Percentiles rank a stretch among this genome's conserved stretches.
Evolutionary conservation across 139 green algal species (phyloP).

Genomic region (Astrephomene gubernaculifera): DNA sequence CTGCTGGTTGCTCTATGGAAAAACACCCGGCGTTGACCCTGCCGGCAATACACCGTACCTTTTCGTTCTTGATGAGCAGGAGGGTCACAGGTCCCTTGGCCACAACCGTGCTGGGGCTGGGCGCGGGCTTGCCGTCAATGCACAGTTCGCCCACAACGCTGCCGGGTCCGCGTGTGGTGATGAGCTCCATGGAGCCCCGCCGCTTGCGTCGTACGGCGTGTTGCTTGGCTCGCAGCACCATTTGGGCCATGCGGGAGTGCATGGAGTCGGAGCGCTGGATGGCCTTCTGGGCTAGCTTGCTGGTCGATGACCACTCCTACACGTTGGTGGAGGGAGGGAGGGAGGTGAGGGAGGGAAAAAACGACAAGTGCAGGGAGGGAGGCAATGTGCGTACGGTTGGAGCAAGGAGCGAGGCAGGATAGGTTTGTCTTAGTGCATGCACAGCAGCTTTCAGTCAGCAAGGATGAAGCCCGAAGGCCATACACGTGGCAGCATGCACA

Average conservation of each 20-base stretch:
- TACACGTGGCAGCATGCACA: too few species aligned
- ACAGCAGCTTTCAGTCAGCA: too few species aligned
- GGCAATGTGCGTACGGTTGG: too few species aligned
- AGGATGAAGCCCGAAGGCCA: too few species aligned
- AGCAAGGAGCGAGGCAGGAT: too few species aligned
- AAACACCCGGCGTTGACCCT: too few species aligned
- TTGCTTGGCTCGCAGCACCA: slow-evolving; percentile 49
- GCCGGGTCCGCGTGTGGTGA: slow-evolving; percentile 41
- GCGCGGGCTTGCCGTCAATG: slow-evolving; percentile 36
- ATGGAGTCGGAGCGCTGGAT: slow-evolving; percentile 48
- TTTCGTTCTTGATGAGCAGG: slow-evolving; percentile 44
- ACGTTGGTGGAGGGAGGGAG: neutral
- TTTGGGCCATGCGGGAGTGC: slow-evolving; percentile 48
- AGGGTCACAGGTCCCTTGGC: slow-evolving; percentile 35
- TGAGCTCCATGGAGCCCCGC: slow-evolving; percentile 37
- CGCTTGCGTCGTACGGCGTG: slow-evolving; percentile 35
- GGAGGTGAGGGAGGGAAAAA: too few species aligned
- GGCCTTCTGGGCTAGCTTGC: slow-evolving; percentile 39
- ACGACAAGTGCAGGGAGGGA: too few species aligned
- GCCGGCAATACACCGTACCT: too few species aligned
- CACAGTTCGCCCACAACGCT: slow-evolving; percentile 39
- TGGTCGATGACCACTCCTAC: slow-evolving; percentile 39
- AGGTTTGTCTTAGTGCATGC: too few species aligned
- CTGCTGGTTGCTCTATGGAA: too few species aligned
- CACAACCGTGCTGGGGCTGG: slow-evolving; percentile 38